phyloP scores from a whole-genome alignment of 2,329 filamentous ascomycete genomes.

The Fusarium illudens region DNA sequence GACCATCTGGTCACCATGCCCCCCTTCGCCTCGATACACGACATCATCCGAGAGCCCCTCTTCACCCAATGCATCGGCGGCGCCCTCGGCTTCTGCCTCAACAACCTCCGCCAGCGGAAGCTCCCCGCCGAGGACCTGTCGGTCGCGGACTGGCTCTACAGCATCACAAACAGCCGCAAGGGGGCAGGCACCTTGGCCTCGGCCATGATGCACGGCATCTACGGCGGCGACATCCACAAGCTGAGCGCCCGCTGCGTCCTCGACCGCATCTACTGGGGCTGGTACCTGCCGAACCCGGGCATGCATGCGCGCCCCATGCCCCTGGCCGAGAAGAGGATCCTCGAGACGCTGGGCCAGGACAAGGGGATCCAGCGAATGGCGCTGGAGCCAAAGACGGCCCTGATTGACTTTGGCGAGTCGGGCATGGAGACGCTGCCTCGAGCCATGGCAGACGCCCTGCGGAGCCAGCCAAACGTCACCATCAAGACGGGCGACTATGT shows the following conservation, averaged over 20 bases:
- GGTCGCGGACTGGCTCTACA: slow-evolving; percentile 49
- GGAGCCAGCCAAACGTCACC: slow-evolving; percentile 64
- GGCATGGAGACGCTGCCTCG: slow-evolving; percentile 71
- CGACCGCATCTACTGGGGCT: slow-evolving; percentile 45
- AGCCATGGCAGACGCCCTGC: slow-evolving; percentile 61
- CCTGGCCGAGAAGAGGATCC: slow-evolving; percentile 41
- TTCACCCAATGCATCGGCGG: slow-evolving; percentile 45
- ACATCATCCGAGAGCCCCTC: slow-evolving; percentile 45
- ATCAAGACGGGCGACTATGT: slow-evolving; percentile 63
- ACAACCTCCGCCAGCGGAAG: slow-evolving; percentile 28
- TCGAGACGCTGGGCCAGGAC: slow-evolving; percentile 43
- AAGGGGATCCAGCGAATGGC: slow-evolving; percentile 45
- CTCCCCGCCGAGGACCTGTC: slow-evolving; percentile 46
- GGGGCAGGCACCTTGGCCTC: slow-evolving; percentile 78
- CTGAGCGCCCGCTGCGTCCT: slow-evolving; percentile 74
- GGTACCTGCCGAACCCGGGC: slow-evolving; percentile 40
- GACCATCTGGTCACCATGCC: slow-evolving; percentile 65
- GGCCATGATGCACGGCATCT: slow-evolving; percentile 84
- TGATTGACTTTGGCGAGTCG: slow-evolving; percentile 51
- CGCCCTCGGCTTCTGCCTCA: slow-evolving; percentile 38
- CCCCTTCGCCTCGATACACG: slow-evolving; percentile 39
- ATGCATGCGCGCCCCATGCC: slow-evolving; percentile 56
- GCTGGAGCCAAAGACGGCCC: slow-evolving; percentile 41
- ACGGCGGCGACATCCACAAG: slow-evolving; percentile 85
- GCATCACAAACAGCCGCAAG: slow-evolving; percentile 41